Evolutionary conservation across 805 yeast genomes (phyloP), one percentile per base, ranked within the genome.

Genomic region (Wickerhamomyces ciferrii): DNA sequence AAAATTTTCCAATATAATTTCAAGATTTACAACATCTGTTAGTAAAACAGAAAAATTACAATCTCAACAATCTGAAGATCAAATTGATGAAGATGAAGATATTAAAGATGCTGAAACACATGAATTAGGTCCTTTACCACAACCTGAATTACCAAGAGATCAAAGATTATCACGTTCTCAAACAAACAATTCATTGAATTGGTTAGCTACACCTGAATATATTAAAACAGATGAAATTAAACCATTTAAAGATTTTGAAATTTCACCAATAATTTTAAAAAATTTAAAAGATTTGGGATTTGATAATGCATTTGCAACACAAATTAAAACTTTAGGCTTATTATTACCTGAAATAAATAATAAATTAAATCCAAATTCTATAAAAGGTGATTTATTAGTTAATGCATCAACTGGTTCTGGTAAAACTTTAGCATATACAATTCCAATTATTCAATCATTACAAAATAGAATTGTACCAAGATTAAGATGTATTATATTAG

Each of bases 351-450:
- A 74, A 54, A 62, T 74, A 53, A 55, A 67, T 39, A 59, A 56
- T 42, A 53, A 42, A 31, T 44, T 60, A 21, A 53, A 60, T 32
- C 57, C 59, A 21, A 46, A 53, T 14, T 39, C 56, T 32, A 49
- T 48, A 11, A 70, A 71, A 47, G 92, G 92, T 21, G 96, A 94
- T 65, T 64, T 90, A 18, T 69, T 92, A 40, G 96, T 92, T 6
- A 91, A 92, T 65, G 96, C 99, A 2, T 79, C 95, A 11, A 92
- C 99, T 0, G 99, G 99, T 39, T 86, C 96, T 0, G 99, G 99
- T 58, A 92, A 92, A 61, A 92, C 99, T 0, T 69, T 94, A 45
- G 95, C 97, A 2, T 92, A 92, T 59, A 74, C 81, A 43, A 74
- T 92, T 2, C 98, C 99, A 1, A 75, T 94, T 8, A 72, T 94